Evolutionary conservation across 306 rosid species (phyloP).

Genomic region (Prunus fruticosa): DNA sequence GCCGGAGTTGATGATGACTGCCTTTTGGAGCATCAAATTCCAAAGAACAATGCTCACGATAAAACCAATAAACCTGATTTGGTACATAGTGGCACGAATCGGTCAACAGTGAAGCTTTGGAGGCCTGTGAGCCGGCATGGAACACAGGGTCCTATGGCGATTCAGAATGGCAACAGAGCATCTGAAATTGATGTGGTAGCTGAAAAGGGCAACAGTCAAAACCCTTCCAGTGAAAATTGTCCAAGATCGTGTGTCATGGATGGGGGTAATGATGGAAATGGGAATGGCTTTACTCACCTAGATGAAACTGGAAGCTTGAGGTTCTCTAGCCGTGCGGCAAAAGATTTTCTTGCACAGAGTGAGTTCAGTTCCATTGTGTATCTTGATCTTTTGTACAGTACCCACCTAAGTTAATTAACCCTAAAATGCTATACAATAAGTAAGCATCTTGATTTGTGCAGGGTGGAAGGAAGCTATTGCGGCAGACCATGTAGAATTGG

Average conservation of each 20-base stretch:
- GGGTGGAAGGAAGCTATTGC: conserved; percentile 78
- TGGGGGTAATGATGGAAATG: conserved; percentile 25
- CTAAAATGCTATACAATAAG: background rate
- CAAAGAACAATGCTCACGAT: conserved; percentile 39
- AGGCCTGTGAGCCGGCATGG: conserved; percentile 54
- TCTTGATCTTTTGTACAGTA: background rate
- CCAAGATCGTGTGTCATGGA: conserved; percentile 28
- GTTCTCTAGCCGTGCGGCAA: conserved; percentile 38
- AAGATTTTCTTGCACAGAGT: conserved; percentile 70
- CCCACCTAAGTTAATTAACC: background rate
- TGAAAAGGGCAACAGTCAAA: conserved; percentile 31
- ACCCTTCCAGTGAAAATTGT: conserved; percentile 28
- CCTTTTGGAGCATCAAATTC: conserved; percentile 34
- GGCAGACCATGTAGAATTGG: conserved; percentile 53
- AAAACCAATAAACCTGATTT: conserved; percentile 46
- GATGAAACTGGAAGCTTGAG: conserved; percentile 30
- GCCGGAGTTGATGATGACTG: conserved; percentile 36
- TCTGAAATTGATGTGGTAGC: conserved; percentile 32
- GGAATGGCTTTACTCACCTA: conserved; percentile 10
- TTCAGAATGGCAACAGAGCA: conserved; percentile 39
- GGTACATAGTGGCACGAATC: conserved; percentile 32
- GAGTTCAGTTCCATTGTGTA: conserved; percentile 22
- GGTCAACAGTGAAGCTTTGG: conserved; percentile 45
- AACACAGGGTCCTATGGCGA: conserved; percentile 33
- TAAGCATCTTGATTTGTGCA: conserved; percentile 31